phyloP scores from a whole-genome alignment of 2,329 filamentous ascomycete genomes.

The Penicillium hesseltinei region DNA sequence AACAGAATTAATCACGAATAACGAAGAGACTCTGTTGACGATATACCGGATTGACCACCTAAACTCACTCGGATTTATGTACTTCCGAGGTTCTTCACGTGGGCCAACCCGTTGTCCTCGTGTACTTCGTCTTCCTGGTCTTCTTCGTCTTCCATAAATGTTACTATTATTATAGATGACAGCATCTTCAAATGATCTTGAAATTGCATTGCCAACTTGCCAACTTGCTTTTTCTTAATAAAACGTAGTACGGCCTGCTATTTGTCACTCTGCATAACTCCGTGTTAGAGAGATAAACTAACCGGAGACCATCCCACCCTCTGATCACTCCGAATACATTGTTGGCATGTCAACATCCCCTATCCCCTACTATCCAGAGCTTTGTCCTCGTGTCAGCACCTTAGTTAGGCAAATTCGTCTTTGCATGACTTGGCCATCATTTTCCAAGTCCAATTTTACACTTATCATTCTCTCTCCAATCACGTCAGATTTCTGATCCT shows the following conservation, averaged over 20 bases:
- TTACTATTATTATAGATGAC: neutral
- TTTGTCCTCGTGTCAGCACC: neutral
- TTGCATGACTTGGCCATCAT: neutral
- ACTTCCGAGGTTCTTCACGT: conserved; percentile 26
- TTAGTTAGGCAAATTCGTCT: neutral
- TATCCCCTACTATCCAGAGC: neutral
- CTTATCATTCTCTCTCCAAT: conserved; percentile 5
- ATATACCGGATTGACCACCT: conserved; percentile 38
- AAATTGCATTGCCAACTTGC: neutral
- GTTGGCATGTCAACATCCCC: neutral
- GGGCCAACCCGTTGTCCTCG: conserved; percentile 2
- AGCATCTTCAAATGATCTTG: neutral
- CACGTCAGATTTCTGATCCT: neutral
- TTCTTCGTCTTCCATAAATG: neutral
- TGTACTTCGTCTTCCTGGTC: neutral
- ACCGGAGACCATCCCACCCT: conserved; percentile 1
- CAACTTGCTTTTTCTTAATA: neutral
- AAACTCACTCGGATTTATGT: conserved; percentile 32
- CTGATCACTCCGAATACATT: neutral
- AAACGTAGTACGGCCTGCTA: neutral
- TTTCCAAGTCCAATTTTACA: neutral
- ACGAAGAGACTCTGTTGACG: conserved; percentile 22
- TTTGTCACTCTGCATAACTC: neutral
- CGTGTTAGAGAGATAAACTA: conserved; percentile 7
- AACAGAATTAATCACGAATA: neutral